Percentiles rank a stretch among this genome's conserved stretches.
phyloP scores from a whole-genome alignment of 345 rosid species.

The Alliaria petiolata region DNA sequence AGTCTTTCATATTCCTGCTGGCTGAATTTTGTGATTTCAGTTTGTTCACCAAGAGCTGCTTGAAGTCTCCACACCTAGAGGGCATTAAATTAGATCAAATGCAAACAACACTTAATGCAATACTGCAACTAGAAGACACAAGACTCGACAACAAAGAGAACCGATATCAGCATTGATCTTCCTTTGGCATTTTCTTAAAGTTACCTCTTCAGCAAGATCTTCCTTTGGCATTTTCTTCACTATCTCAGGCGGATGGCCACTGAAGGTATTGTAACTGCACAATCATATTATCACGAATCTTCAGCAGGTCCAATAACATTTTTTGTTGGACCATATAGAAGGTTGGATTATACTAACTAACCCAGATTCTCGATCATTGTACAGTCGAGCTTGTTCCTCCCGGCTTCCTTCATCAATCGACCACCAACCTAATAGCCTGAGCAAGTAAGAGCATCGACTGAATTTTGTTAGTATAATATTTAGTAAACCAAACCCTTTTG shows the following conservation, averaged over 20 bases:
- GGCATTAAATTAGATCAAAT: background rate
- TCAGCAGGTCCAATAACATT: background rate
- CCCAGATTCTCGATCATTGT: constrained; percentile 71
- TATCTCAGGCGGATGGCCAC: constrained; percentile 90
- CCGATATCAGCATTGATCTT: too few species aligned
- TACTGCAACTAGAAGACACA: constrained; percentile 2
- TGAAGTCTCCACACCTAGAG: constrained; percentile 97
- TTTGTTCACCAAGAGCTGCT: constrained; percentile 96
- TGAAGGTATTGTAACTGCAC: constrained; percentile 89
- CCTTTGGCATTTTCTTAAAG: too few species aligned
- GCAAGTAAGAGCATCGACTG: background rate
- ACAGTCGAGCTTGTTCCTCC: constrained; percentile 90
- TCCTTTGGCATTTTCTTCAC: constrained; percentile 96
- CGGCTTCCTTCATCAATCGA: constrained; percentile 94
- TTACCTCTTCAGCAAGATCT: constrained; percentile 97
- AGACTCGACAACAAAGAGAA: background rate
- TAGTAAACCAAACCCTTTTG: background rate
- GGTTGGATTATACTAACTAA: constrained; percentile 35
- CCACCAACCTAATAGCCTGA: constrained; percentile 98
- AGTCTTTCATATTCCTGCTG: constrained; percentile 95
- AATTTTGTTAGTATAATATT: background rate
- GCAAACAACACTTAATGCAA: background rate
- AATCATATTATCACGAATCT: background rate
- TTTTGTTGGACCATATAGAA: background rate
- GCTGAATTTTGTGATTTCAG: constrained; percentile 86